Base-by-base conservation (phyloP, 495 filamentous ascomycete genomes). In the Tuber melanosporum region DNA sequence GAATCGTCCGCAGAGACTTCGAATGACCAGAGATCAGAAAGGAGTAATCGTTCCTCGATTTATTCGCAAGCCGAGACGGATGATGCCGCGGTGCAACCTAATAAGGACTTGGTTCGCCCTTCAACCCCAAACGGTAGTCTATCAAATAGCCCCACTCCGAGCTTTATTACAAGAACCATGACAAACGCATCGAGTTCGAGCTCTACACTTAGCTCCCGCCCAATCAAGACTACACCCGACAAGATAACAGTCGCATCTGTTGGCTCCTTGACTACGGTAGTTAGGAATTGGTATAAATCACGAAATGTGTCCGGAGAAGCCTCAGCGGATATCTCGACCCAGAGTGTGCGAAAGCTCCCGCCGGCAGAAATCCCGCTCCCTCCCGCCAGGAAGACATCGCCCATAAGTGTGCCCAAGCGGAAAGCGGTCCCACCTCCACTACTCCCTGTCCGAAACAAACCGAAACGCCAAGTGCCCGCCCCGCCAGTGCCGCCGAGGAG, bases 271-370 rank as follows among this genome's bases (percentile, higher is more conserved):
- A 92, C 93, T 22, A 91, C 91, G 8, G 91, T 89, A 19, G 93
- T 94, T 3, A 94, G 91, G 83, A 93, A 92, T 84, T 98, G 94
- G 94, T 75, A 83, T 83, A 66, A 86, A 85, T 81, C 84, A 83
- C 81, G 85, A 83, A 77, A 86, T 85, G 90, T 80, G 73, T 75
- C 79, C 32, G 72, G 71, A 15, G 79, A 77, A 72, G 78, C 83
- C 91, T 92, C 7, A 89, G 45, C 43, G 91, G 92, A 5, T 85
- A 86, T 81, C 86, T 87, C 41, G 82, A 88, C 75, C 86, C 87
- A 39, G 85, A 86, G 39, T 15, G 86, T 88, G 12, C 91, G 89
- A 22, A 91, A 91, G 10, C 86, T 95, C 3, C 92, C 93, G n/a
- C 91, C 89, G 12, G 92, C 92, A 9, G 90, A 91, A 47, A 89